These are phyloP conservation scores for Bondarzewia mesenterica DNA, from an alignment of 1,284 basidiomycete genomes.

Conservation along the genomic window DNA sequence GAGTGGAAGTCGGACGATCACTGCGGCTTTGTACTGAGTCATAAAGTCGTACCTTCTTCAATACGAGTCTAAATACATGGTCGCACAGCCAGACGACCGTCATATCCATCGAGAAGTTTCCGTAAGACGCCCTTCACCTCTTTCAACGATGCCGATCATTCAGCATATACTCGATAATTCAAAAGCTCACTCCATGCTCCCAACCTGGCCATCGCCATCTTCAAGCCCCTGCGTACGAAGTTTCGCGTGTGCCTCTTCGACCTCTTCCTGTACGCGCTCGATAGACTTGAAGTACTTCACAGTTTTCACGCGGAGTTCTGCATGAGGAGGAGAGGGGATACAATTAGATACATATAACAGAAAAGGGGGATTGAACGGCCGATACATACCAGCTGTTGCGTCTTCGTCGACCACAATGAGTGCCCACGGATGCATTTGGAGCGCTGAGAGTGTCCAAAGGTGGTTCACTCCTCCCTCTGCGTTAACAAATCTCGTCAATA, in stretches of 20 bases:
- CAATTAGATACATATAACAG: neutral
- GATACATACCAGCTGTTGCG: slow-evolving; percentile 65
- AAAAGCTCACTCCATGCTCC: slow-evolving; percentile 37
- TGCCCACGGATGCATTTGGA: slow-evolving; percentile 81
- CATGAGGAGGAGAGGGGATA: neutral
- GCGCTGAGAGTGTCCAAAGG: slow-evolving; percentile 81
- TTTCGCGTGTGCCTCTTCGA: slow-evolving; percentile 53
- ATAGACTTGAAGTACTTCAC: slow-evolving; percentile 90
- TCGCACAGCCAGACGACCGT: too few species aligned
- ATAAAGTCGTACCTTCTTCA: too few species aligned
- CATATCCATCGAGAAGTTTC: too few species aligned
- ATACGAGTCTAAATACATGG: too few species aligned
- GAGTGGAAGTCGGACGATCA: too few species aligned
- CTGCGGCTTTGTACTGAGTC: too few species aligned
- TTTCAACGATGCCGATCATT: too few species aligned
- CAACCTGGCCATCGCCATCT: slow-evolving; percentile 25
- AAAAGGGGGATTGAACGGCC: neutral
- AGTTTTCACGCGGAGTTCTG: slow-evolving; percentile 79
- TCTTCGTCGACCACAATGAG: slow-evolving; percentile 84
- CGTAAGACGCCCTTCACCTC: too few species aligned
- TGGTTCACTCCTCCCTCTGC: slow-evolving; percentile 78
- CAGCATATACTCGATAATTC: too few species aligned
- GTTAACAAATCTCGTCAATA: neutral
- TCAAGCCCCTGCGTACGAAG: slow-evolving; percentile 28
- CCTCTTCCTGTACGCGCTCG: slow-evolving; percentile 82